Conservation (phyloP, 495 filamentous ascomycete genomes). For the Pseudevernia furfuracea region DNA sequence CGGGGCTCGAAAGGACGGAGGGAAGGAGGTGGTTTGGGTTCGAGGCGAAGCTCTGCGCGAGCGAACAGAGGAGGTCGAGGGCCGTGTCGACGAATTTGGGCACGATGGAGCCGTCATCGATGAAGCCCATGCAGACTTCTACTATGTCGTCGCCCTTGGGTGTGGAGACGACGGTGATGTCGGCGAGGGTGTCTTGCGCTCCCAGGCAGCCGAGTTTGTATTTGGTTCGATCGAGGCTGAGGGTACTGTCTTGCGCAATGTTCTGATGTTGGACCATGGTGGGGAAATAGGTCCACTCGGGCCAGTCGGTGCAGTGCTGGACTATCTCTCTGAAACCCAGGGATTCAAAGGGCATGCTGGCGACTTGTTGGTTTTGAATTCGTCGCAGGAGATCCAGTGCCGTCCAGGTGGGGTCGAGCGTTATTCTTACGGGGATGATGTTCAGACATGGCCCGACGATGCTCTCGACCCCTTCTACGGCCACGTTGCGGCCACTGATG, state of each 20-base stretch:
- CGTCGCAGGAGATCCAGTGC: conserved; percentile 45
- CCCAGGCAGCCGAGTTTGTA: conserved; percentile 45
- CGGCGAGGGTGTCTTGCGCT: conserved; percentile 44
- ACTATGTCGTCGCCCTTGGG: conserved; percentile 36
- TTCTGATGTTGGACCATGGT: conserved; percentile 46
- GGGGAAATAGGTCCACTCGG: conserved; percentile 42
- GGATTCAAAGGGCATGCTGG: conserved; percentile 51
- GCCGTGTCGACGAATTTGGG: conserved; percentile 37
- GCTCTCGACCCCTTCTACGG: conserved; percentile 45
- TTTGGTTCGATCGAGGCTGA: conserved; percentile 40
- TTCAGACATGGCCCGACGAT: conserved; percentile 55
- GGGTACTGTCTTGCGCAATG: conserved; percentile 34
- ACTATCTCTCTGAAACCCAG: conserved; percentile 55
- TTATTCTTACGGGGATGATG: conserved; percentile 50
- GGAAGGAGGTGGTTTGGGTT: conserved; percentile 32
- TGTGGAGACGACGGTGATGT: conserved; percentile 44
- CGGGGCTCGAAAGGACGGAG: conserved; percentile 28
- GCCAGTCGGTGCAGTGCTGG: conserved; percentile 52
- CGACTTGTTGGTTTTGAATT: conserved; percentile 52
- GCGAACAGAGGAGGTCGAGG: conserved; percentile 45
- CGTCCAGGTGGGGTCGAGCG: conserved; percentile 42
- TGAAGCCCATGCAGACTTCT: conserved; percentile 41
- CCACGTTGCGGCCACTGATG: conserved; percentile 50
- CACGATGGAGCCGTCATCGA: conserved; percentile 38
- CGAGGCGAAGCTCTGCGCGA: conserved; percentile 37